Conservation (phyloP, 768 basidiomycete species). For the Ramaria rubella region DNA sequence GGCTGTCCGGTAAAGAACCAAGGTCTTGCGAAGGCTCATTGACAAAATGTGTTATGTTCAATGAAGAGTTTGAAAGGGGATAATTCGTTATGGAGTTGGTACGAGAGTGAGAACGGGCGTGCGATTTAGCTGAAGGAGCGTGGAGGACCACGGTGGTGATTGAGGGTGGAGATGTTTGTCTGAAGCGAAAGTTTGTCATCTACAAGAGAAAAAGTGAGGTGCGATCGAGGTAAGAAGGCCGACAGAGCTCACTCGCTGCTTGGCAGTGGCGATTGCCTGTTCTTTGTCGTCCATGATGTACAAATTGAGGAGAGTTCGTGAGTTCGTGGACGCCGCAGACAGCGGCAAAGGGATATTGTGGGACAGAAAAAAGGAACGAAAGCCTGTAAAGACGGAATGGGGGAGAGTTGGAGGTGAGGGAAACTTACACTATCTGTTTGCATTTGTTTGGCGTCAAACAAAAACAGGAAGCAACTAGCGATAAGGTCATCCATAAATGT, state of each 20-base stretch:
- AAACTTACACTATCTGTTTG: background rate
- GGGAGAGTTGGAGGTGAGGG: slow-evolving; percentile 3
- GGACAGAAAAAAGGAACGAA: slow-evolving; percentile 29
- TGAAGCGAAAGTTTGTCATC: slow-evolving; percentile 11
- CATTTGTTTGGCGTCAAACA: background rate
- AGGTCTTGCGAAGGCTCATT: slow-evolving; percentile 17
- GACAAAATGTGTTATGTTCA: slow-evolving; percentile 32
- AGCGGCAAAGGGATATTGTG: background rate
- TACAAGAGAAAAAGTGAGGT: background rate
- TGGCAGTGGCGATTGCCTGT: slow-evolving; percentile 29
- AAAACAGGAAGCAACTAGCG: background rate
- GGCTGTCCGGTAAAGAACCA: slow-evolving; percentile 1
- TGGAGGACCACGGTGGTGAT: background rate
- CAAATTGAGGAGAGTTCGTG: slow-evolving; percentile 16
- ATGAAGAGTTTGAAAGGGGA: slow-evolving; percentile 31
- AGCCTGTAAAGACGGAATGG: slow-evolving; percentile 25
- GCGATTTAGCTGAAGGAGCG: slow-evolving; percentile 27
- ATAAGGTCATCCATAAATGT: background rate
- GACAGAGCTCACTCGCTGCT: slow-evolving; percentile 33
- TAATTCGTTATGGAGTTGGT: slow-evolving; percentile 40
- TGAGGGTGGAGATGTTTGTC: background rate
- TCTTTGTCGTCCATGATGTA: slow-evolving; percentile 34
- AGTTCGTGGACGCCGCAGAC: slow-evolving; percentile 17
- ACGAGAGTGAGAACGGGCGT: slow-evolving; percentile 67
- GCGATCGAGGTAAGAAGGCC: slow-evolving; percentile 11